A percentile compares a stretch with the other conserved stretches of the same genome.
Conservation (phyloP, 306 rosid species). For the Leucaena leucocephala region DNA sequence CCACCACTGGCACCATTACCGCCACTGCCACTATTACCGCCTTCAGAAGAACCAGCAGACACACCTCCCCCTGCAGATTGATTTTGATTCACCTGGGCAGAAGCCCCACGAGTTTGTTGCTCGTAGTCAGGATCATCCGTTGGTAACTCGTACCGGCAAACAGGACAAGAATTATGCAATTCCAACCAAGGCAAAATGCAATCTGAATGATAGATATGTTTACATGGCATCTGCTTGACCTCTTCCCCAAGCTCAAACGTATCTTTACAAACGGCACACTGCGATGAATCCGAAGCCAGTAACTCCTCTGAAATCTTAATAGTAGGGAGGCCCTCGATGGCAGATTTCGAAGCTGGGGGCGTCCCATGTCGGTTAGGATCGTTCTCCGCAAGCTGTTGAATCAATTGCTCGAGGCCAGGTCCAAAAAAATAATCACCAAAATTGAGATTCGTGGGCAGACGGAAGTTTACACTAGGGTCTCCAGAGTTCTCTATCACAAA, state of each 20-base stretch:
- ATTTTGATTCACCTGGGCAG: conserved; percentile 36
- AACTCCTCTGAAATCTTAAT: conserved; percentile 50
- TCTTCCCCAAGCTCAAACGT: conserved; percentile 60
- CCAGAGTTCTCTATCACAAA: conserved; percentile 62
- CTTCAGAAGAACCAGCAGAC: conserved; percentile 26
- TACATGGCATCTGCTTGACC: conserved; percentile 81
- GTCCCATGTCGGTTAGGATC: conserved; percentile 82
- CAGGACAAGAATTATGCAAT: conserved; percentile 83
- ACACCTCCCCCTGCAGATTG: conserved; percentile 41
- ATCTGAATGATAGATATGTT: conserved; percentile 75
- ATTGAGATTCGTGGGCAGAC: conserved; percentile 55
- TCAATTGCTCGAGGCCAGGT: conserved; percentile 83
- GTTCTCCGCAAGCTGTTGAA: conserved; percentile 83
- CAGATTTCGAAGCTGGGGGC: conserved; percentile 77
- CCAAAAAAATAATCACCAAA: conserved; percentile 83
- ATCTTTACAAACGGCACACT: conserved; percentile 87
- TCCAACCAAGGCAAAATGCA: conserved; percentile 81
- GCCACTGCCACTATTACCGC: conserved; percentile 21
- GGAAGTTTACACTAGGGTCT: conserved; percentile 50
- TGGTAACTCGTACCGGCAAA: conserved; percentile 74
- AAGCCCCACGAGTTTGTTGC: conserved; percentile 45
- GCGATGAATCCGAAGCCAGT: conserved; percentile 67
- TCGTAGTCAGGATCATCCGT: conserved; percentile 79
- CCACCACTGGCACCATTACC: neutral
- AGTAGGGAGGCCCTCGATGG: conserved; percentile 58